Evolutionary conservation across 2,329 filamentous ascomycete species (phyloP).

Genomic region (Fusarium circinatum): DNA sequence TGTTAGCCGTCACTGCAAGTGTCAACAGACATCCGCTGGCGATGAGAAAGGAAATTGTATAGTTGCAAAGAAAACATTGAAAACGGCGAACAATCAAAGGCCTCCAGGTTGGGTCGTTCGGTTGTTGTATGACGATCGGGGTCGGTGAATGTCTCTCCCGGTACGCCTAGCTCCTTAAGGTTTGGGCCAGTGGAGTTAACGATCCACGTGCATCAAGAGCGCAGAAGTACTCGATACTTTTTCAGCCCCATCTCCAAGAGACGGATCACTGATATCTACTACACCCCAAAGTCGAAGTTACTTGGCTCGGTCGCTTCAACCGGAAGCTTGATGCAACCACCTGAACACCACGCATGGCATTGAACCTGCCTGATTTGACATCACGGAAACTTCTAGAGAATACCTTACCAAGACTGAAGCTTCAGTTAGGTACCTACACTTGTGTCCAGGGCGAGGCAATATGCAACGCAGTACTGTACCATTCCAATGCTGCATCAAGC

Average conservation of each 20-base stretch:
- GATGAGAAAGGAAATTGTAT: constrained; percentile 5
- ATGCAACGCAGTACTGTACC: not conserved
- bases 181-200: constrained; percentile 15
- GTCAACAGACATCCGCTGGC: constrained; percentile 16
- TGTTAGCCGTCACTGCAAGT: constrained; percentile 27
- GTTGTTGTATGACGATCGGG: constrained; percentile 30
- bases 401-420: not conserved
- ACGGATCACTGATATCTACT: no score
- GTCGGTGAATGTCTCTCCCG: constrained; percentile 39
- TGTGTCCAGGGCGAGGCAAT: not conserved
- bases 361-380: constrained; percentile 20
- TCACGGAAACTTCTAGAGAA: constrained; percentile 19
- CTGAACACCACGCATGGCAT: constrained; percentile 15
- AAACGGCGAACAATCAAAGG: constrained; percentile 15
- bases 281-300: not conserved
- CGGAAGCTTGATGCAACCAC: constrained; percentile 1
- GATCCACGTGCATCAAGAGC: constrained; percentile 4
- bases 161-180: constrained; percentile 23
- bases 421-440: no score
- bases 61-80: constrained; percentile 3
- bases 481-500: not conserved
- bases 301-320: not conserved
- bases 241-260: not conserved
- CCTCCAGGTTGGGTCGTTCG: constrained; percentile 13
- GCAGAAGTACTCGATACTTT: constrained; percentile 12